Conservation (phyloP, 2,329 filamentous ascomycete species). For the Diaporthe destruens region DNA sequence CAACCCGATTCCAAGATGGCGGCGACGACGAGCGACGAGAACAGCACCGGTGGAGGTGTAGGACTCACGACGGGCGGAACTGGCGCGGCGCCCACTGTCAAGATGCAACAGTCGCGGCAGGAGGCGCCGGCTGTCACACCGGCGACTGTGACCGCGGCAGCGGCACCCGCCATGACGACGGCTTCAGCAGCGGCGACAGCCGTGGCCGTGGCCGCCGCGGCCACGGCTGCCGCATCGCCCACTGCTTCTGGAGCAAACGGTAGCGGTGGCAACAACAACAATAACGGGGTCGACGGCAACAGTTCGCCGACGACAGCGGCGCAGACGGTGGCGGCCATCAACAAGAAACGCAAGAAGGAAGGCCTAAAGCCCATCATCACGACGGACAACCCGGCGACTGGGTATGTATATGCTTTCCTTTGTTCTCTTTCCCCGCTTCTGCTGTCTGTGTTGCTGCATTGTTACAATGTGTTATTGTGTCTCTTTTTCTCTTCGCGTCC, state of each 20-base stretch:
- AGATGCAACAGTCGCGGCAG: slow-evolving; percentile 39
- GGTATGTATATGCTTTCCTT: slow-evolving; percentile 51
- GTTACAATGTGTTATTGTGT: background rate
- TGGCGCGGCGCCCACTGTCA: slow-evolving; percentile 14
- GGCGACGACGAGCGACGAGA: background rate
- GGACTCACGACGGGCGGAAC: slow-evolving; percentile 8
- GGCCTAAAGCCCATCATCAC: slow-evolving; percentile 82
- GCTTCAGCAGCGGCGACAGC: slow-evolving; percentile 21
- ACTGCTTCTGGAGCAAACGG: slow-evolving; percentile 22
- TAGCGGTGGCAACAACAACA: slow-evolving; percentile 23
- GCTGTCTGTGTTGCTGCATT: slow-evolving; percentile 5
- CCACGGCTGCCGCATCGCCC: slow-evolving; percentile 18
- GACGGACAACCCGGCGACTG: slow-evolving; percentile 62
- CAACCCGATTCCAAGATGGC: background rate
- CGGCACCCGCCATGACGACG: slow-evolving; percentile 26
- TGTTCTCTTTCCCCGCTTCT: background rate
- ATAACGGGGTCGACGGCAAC: background rate
- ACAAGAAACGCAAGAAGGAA: slow-evolving; percentile 82
- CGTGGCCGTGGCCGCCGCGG: slow-evolving; percentile 9
- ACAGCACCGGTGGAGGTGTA: slow-evolving; percentile 21
- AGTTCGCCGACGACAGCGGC: slow-evolving; percentile 40
- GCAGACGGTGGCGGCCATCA: slow-evolving; percentile 45
- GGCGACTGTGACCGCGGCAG: slow-evolving; percentile 25
- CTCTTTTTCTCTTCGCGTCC: background rate
- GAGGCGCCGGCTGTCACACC: slow-evolving; percentile 29